Conservation (phyloP, 306 rosid genomes). For the Prunus persica region Prunus_persica_NCBIv2 NC_034013.1:16969501-16970000, state of each 20-base stretch:
- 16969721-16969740: conserved; percentile 68
- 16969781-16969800: conserved; percentile 88
- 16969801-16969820: conserved; percentile 94
- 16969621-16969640: conserved; percentile 73
- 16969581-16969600: conserved; percentile 84
- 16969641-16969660: conserved; percentile 78
- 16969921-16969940: not conserved
- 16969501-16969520: conserved; percentile 70
- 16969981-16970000: conserved; percentile 88
- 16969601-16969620: conserved; percentile 91
- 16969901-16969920: not conserved
- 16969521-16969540: conserved; percentile 91
- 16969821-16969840: conserved; percentile 82
- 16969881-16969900: not conserved
- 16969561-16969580: conserved; percentile 56
- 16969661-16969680: conserved; percentile 58
- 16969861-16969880: no score
- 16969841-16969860: not conserved
- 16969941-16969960: not conserved
- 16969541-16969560: conserved; percentile 67
- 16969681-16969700: conserved; percentile 75
- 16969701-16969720: conserved; percentile 69
- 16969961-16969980: conserved; percentile 31
- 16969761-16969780: conserved; percentile 90
- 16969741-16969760: conserved; percentile 78